phyloP scores from a whole-genome alignment of 2,329 filamentous ascomycete species.

The Colletotrichum tropicicola region DNA sequence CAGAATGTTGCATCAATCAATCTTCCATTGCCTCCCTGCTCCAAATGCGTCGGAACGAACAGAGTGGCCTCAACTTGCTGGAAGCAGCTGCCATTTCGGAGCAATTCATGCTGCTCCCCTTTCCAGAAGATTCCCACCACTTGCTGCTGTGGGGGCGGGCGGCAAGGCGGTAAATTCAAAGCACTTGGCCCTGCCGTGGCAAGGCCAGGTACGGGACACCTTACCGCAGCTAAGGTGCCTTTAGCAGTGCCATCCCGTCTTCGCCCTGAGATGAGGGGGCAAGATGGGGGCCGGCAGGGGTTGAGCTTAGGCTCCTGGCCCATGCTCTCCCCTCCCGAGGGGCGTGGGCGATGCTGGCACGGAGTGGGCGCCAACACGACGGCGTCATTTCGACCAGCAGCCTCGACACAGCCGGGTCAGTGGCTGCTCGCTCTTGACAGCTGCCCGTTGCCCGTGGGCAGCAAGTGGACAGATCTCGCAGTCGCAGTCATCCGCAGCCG shows the following conservation, averaged over 20 bases:
- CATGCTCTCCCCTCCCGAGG: slow-evolving; percentile 19
- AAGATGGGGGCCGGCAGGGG: slow-evolving; percentile 18
- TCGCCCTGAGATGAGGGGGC: slow-evolving; percentile 27
- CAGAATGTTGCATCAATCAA: no score
- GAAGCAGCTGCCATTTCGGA: background rate
- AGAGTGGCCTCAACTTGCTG: slow-evolving; percentile 21
- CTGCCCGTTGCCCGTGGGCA: background rate
- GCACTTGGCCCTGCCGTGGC: background rate
- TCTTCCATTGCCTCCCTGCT: background rate
- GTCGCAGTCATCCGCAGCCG: background rate
- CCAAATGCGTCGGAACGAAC: background rate
- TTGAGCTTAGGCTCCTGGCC: slow-evolving; percentile 15
- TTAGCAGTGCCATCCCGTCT: slow-evolving; percentile 28
- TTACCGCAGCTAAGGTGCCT: slow-evolving; percentile 26
- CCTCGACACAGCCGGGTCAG: no score
- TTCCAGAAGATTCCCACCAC: slow-evolving; percentile 31
- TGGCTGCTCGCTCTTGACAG: no score
- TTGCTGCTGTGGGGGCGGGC: slow-evolving; percentile 7
- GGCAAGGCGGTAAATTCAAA: background rate
- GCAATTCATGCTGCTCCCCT: slow-evolving; percentile 8
- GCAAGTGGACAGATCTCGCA: background rate
- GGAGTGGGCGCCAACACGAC: slow-evolving; percentile 18
- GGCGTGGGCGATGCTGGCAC: background rate
- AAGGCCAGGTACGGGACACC: slow-evolving; percentile 11
- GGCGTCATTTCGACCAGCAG: background rate